These are phyloP conservation scores for Mycena alexandri DNA, from an alignment of 768 basidiomycete genomes.

Conservation along the genomic window DNA sequence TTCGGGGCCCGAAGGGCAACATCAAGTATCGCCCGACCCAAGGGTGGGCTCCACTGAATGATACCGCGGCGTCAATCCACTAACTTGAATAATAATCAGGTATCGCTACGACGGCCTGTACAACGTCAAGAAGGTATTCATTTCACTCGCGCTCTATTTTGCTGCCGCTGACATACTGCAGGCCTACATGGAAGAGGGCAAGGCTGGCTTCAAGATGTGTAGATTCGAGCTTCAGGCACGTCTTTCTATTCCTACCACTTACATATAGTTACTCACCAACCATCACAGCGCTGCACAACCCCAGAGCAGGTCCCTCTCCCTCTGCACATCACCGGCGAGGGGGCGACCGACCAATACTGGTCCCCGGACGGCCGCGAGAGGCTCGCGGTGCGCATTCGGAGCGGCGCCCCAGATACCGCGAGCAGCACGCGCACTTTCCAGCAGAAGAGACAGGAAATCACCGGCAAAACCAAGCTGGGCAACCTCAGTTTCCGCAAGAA, in stretches of 20 bases:
- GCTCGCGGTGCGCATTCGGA: slow-evolving; percentile 6
- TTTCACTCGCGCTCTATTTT: neutral
- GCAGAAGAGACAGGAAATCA: slow-evolving; percentile 16
- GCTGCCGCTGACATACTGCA: neutral
- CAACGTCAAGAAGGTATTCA: slow-evolving; percentile 14
- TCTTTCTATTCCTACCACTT: too few relatives aligned
- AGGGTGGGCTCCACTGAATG: slow-evolving; percentile 10
- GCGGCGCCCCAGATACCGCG: neutral
- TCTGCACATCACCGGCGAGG: slow-evolving; percentile 25
- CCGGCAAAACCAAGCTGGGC: slow-evolving; percentile 6
- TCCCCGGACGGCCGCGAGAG: slow-evolving; percentile 22
- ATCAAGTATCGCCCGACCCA: slow-evolving; percentile 18
- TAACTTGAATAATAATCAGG: neutral
- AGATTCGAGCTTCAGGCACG: slow-evolving; percentile 29
- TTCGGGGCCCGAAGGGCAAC: slow-evolving; percentile 32
- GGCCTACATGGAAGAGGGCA: slow-evolving; percentile 31
- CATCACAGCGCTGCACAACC: slow-evolving; percentile 4
- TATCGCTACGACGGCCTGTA: slow-evolving; percentile 40
- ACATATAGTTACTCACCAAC: neutral
- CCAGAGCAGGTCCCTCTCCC: slow-evolving; percentile 17
- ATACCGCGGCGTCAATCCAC: too few relatives aligned
- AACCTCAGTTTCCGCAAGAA: slow-evolving; percentile 15
- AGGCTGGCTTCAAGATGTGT: slow-evolving; percentile 38
- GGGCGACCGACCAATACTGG: slow-evolving; percentile 21
- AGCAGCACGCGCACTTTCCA: neutral